Evolutionary conservation across 768 basidiomycete species (phyloP), one percentile per base, ranked within the genome.

Genomic region (Boletus edulis): DNA sequence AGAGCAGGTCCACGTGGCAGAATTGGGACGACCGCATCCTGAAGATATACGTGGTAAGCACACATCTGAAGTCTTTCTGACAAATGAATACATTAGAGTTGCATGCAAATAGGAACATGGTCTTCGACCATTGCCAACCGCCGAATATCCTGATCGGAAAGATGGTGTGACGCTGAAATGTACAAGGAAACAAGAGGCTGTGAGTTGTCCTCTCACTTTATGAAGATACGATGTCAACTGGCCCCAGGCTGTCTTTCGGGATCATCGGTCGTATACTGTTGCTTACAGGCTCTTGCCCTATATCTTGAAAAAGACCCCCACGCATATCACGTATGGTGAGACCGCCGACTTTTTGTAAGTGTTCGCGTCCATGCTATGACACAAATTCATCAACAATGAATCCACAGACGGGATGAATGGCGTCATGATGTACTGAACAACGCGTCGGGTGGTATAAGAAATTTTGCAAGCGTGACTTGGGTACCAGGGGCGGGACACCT

Each of bases 151-250:
- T 2, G 45, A 58, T 5, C 31, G 2, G 4, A 32, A 22, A 11
- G 20, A 47, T 2, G 57, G 57, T 2, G 57, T 58, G 20, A 54
- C 57, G 10, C 47, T 59, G 22, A 56, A 56, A 15, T 52, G 46
- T 13, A 55, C 50, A 5, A 55, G 5, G 4, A 55, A 31, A 18
- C 57, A 58, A 29, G 47, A 51, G 15, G 51, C 53, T 3, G 57
- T 54, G 17, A 20, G 48, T 15, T 37, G 29, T 29, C 29, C 9
- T 29, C 29, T 9, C 9, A 29, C 8, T 29, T 29, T 29, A 29
- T 29, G 29, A 29, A 29, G 29, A 37, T 37, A 13, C 7, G 35
- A 13, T 37, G 14, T 37, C 35, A 15, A 13, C 15, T 37, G 35
- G 35, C 14, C 5, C 2, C 27, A 58, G 57, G 52, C 57, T 14